phyloP scores from a whole-genome alignment of 2,329 filamentous ascomycete species.

The Penicillium hordei region DNA sequence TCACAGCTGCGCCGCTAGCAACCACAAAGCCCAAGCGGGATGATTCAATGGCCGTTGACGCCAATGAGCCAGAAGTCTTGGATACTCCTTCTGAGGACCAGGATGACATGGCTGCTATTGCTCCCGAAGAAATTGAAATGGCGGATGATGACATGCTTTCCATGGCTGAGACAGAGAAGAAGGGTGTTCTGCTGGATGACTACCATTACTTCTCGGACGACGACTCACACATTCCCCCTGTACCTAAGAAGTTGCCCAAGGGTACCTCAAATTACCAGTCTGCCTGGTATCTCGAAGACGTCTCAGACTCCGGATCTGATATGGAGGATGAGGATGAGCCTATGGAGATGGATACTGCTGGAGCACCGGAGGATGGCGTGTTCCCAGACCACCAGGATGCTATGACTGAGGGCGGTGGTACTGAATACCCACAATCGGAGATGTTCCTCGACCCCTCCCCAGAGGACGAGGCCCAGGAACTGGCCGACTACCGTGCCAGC shows the following conservation, averaged over 20 bases:
- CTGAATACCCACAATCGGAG: constrained; percentile 91
- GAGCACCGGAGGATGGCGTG: constrained; percentile 77
- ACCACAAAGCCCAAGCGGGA: constrained; percentile 53
- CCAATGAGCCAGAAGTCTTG: constrained; percentile 56
- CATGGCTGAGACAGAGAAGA: constrained; percentile 60
- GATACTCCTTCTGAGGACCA: constrained; percentile 74
- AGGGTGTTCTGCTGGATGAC: constrained; percentile 90
- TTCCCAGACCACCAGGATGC: constrained; percentile 55
- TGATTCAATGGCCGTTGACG: constrained; percentile 68
- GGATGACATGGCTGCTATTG: constrained; percentile 79
- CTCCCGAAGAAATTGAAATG: constrained; percentile 83
- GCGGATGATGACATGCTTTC: constrained; percentile 60
- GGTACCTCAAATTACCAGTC: constrained; percentile 94
- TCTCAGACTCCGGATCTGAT: constrained; percentile 83
- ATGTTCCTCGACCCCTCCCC: constrained; percentile 79
- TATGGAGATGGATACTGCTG: constrained; percentile 54
- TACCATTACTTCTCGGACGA: constrained; percentile 98
- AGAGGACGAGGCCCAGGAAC: constrained; percentile 78
- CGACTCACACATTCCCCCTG: constrained; percentile 59
- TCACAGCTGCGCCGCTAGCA: constrained; percentile 71
- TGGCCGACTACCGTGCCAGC: constrained; percentile 76
- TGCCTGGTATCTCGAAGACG: constrained; percentile 84
- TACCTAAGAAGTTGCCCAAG: constrained; percentile 75
- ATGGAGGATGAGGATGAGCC: constrained; percentile 68
- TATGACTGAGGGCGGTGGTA: constrained; percentile 74